A percentile compares a stretch with the other conserved stretches of the same genome.
These are phyloP conservation scores for Paramyrothecium roridum DNA, from an alignment of 2,329 filamentous ascomycete genomes.

Conservation along the genomic window DNA sequence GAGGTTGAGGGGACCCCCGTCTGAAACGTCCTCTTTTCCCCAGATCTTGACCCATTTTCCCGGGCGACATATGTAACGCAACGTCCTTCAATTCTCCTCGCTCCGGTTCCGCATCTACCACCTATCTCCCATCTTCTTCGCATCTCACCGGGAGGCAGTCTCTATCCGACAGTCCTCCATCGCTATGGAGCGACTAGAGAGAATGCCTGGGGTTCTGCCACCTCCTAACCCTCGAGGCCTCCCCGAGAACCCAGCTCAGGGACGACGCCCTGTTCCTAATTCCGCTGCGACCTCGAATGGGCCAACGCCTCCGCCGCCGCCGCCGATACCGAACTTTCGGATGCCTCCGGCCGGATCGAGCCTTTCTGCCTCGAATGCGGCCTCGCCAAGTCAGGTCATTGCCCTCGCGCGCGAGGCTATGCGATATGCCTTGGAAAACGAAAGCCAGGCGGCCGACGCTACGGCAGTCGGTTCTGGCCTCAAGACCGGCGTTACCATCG, in stretches of 20 bases:
- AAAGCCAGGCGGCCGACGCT: constrained; percentile 60
- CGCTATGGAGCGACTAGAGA: constrained; percentile 31
- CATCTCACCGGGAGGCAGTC: constrained; percentile 2
- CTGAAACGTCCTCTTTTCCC: constrained; percentile 25
- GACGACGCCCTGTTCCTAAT: constrained; percentile 35
- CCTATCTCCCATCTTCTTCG: constrained; percentile 12
- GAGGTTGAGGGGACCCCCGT: constrained; percentile 1
- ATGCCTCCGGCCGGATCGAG: constrained; percentile 43
- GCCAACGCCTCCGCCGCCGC: constrained; percentile 35
- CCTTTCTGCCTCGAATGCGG: constrained; percentile 46
- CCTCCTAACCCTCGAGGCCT: constrained; percentile 28
- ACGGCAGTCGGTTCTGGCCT: constrained; percentile 57
- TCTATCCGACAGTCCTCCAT: constrained; percentile 4
- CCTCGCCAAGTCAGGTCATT: constrained; percentile 63
- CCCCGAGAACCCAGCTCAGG: constrained; percentile 36
- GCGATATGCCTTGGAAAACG: constrained; percentile 63
- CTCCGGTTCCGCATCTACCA: constrained; percentile 14
- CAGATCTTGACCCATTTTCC: constrained; percentile 8
- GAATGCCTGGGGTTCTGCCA: constrained; percentile 19
- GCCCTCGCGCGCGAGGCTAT: constrained; percentile 64
- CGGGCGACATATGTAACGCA: neutral
- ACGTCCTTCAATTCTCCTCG: neutral
- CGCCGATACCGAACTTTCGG: constrained; percentile 45
- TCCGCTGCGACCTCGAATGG: constrained; percentile 36
- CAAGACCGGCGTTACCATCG: constrained; percentile 72